Evolutionary conservation across 768 basidiomycete genomes (phyloP).

Genomic region (Suillus fuscotomentosus): DNA sequence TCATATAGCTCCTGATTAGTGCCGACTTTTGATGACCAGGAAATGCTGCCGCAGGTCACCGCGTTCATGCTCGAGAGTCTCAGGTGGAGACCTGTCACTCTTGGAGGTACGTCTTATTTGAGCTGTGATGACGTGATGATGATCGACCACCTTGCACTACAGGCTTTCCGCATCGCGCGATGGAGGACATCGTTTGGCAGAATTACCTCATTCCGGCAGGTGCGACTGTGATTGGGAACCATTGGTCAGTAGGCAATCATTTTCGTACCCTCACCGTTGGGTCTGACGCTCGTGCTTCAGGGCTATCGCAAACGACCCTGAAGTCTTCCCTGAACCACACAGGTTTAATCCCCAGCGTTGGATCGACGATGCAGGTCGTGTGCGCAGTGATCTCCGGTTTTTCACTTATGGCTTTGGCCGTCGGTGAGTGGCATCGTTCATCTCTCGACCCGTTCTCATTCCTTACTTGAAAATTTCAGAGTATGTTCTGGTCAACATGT

Average conservation of each 20-base stretch:
- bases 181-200: slow-evolving; percentile 46
- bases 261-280: neutral
- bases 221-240: slow-evolving; percentile 36
- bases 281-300: slow-evolving; percentile 8
- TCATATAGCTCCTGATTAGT: slow-evolving; percentile 18
- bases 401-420: slow-evolving; percentile 37
- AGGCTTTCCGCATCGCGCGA: slow-evolving; percentile 63
- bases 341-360: slow-evolving; percentile 54
- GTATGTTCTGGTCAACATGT: slow-evolving; percentile 58
- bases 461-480: slow-evolving; percentile 21
- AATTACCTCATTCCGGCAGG: slow-evolving; percentile 41
- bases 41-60: slow-evolving; percentile 32
- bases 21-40: slow-evolving; percentile 35
- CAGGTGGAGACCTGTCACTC: slow-evolving; percentile 37
- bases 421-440: slow-evolving; percentile 15
- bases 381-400: slow-evolving; percentile 27
- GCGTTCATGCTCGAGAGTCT: slow-evolving; percentile 37
- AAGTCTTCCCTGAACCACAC: slow-evolving; percentile 52
- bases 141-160: slow-evolving; percentile 17
- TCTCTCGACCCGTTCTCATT: neutral
- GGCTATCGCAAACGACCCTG: slow-evolving; percentile 52
- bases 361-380: slow-evolving; percentile 29
- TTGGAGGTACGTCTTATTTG: slow-evolving; percentile 20
- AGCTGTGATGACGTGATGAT: neutral
- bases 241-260: slow-evolving; percentile 28